Conservation (phyloP, 495 filamentous ascomycete genomes). For the Aspergillus egyptiacus region DNA sequence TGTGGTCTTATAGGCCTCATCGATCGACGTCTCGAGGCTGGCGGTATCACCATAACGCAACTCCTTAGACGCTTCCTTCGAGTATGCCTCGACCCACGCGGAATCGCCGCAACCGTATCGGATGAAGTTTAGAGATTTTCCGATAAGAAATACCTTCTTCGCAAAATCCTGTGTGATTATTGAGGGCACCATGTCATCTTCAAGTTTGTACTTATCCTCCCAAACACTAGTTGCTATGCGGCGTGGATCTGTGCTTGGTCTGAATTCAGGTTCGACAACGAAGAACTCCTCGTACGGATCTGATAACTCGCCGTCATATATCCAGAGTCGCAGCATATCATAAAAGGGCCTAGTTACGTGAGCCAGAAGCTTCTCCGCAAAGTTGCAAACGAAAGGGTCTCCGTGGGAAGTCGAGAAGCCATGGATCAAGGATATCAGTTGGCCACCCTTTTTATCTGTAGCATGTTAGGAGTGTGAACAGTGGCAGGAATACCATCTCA, state of each 20-base stretch:
- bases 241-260: constrained; percentile 44
- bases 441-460: constrained; percentile 75
- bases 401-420: constrained; percentile 89
- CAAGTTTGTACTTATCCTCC: constrained; percentile 94
- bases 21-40: constrained; percentile 83
- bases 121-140: constrained; percentile 97
- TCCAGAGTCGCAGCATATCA: constrained; percentile 92
- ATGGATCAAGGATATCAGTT: constrained; percentile 91
- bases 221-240: constrained; percentile 85
- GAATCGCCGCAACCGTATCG: constrained; percentile 89
- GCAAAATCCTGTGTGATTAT: constrained; percentile 91
- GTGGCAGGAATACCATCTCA: background rate
- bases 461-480: constrained; percentile 14
- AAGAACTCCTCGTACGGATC: constrained; percentile 97
- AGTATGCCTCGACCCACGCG: constrained; percentile 93
- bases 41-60: constrained; percentile 91
- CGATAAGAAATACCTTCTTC: constrained; percentile 92
- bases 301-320: constrained; percentile 94
- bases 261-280: constrained; percentile 65
- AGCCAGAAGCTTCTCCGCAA: constrained; percentile 87
- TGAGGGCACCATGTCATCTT: constrained; percentile 78
- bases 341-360: constrained; percentile 96
- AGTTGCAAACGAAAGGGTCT: constrained; percentile 87
- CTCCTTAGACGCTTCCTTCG: constrained; percentile 88
- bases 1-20: constrained; percentile 94